These are phyloP conservation scores for Sesbania bispinosa DNA, from an alignment of 306 rosid species.

Conservation along the genomic window DNA sequence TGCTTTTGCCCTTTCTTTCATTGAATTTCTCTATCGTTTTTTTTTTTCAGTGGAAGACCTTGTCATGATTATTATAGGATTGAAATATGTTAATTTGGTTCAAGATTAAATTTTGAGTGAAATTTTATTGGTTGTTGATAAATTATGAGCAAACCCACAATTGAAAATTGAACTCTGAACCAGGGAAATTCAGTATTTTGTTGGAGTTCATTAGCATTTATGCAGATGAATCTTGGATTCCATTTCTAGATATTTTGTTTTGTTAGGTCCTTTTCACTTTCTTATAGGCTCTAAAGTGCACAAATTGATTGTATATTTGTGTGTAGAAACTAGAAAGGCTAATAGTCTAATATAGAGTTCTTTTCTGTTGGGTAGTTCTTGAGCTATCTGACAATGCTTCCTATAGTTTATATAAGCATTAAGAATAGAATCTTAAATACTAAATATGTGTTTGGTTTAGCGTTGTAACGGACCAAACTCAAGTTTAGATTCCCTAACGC, in stretches of 20 bases:
- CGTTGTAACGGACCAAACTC: no score
- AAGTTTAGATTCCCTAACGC: no score
- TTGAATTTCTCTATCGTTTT: background rate
- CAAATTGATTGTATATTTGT: background rate
- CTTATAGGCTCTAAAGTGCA: background rate
- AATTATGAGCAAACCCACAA: background rate
- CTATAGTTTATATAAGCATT: background rate
- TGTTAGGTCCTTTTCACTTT: background rate
- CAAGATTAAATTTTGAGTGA: background rate
- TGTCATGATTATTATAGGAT: background rate
- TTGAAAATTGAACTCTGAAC: constrained; percentile 1
- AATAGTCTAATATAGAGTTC: background rate
- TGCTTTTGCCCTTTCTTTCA: constrained; percentile 1
- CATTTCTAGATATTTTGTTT: background rate
- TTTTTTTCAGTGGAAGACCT: background rate
- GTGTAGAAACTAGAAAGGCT: background rate
- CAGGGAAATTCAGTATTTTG: background rate
- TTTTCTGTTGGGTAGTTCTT: background rate
- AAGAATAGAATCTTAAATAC: background rate
- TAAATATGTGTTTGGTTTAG: no score
- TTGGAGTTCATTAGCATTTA: background rate
- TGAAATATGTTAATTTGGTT: constrained; percentile 2
- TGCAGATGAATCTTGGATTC: background rate
- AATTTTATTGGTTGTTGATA: background rate
- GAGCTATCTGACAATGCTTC: background rate